Evolutionary conservation across 768 basidiomycete genomes (phyloP), one percentile per base, ranked within the genome.

Genomic region (Kwoniella heveanensis): DNA sequence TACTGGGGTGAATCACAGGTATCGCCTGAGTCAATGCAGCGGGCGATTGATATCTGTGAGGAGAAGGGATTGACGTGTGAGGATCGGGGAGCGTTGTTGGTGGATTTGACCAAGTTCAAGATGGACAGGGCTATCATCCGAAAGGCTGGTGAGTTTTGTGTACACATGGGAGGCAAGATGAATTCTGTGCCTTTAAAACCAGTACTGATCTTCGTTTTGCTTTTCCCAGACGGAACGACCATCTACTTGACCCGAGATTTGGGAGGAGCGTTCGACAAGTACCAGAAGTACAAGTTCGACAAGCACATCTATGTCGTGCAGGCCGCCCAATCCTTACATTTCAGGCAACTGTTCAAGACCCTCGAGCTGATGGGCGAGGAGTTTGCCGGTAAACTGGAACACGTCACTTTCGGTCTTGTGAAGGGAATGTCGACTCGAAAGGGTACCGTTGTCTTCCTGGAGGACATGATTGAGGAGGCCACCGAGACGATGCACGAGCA

Each of bases 201-300:
- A 47, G 46, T 19, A 22, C n/a, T 47, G 46, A 47, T 22, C 19
- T 7, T 22, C 19, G 6, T 8, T 5, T 47, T 8, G 5, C 6
- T 47, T 19, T 47, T 19, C 17, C 1, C 70, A 94, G 93, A 96
- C 66, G 93, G 93, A 19, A 93, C 92, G 9, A 90, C 90, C 0
- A 92, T 94, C 68, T 96, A 96, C 79, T 85, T 95, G 56, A 93
- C 91, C 9, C 91, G 95, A 53, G 95, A 99, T 80, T 92, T 99
- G 63, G 94, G 88, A 51, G 95, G 89, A 22, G 93, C 94, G 0
- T 88, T 89, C 68, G 90, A 97, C 81, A 89, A 94, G 59, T 91
- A 88, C 82, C 88, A 92, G 71, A 88, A 91, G 77, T 92, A 93
- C 85, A 86, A 90, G 64, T 93, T 89, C 65, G 88, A 90, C 83